Conservation (phyloP, 345 rosid genomes). For the Capsella bursapastoris region DNA sequence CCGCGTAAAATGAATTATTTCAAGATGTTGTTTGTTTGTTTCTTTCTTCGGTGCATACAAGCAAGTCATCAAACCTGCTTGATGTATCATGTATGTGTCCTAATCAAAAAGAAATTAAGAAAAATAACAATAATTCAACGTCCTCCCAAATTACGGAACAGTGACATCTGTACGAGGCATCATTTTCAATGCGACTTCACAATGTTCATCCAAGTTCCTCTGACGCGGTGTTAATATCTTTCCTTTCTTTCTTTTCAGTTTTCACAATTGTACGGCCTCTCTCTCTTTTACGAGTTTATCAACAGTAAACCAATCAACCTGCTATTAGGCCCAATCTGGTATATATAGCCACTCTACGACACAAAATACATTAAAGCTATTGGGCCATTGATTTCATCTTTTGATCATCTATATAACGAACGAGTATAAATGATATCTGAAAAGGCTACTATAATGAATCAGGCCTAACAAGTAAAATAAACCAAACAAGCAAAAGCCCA, state of each 20-base stretch:
- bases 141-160: slow-evolving; percentile 27
- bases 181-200: slow-evolving; percentile 9
- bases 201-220: slow-evolving; percentile 20
- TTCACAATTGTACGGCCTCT: too few relatives aligned
- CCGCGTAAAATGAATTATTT: too few relatives aligned
- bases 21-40: too few relatives aligned
- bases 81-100: not conserved
- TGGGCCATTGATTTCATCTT: not conserved
- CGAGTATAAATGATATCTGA: too few relatives aligned
- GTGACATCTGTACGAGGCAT: slow-evolving; percentile 3
- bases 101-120: not conserved
- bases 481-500: too few relatives aligned
- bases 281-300: too few relatives aligned
- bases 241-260: too few relatives aligned
- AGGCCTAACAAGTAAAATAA: slow-evolving; percentile 11
- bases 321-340: too few relatives aligned
- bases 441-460: not conserved
- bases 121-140: slow-evolving; percentile 8
- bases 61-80: not conserved
- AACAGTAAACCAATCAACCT: too few relatives aligned
- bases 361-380: not conserved
- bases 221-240: not conserved
- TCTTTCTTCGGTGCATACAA: not conserved
- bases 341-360: not conserved
- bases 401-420: not conserved